Conservation (phyloP, 306 rosid genomes). For the Herpetospermum pedunculosum region DNA sequence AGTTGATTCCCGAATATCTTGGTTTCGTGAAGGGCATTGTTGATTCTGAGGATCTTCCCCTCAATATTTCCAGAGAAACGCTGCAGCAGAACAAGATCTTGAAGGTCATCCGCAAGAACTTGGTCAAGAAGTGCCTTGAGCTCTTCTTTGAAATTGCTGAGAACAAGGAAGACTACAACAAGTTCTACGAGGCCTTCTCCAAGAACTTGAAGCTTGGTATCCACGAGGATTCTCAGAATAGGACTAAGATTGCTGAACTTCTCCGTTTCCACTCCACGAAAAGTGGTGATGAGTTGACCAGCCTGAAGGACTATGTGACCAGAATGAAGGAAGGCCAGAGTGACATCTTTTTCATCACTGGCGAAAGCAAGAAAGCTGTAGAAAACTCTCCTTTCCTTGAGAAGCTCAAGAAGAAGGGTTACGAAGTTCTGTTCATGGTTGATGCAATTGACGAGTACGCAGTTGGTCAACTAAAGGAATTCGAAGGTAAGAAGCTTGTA, state of each 20-base stretch:
- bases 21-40: slow-evolving; percentile 84
- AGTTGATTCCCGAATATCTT: slow-evolving; percentile 84
- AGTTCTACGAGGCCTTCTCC: no score
- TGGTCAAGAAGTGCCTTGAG: slow-evolving; percentile 84
- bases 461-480: slow-evolving; percentile 87
- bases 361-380: slow-evolving; percentile 88
- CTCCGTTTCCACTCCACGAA: slow-evolving; percentile 81
- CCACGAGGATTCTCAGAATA: no score
- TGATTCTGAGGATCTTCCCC: slow-evolving; percentile 92
- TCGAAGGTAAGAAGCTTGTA: slow-evolving; percentile 77
- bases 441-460: slow-evolving; percentile 94
- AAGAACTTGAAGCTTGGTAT: no score
- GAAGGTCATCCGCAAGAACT: slow-evolving; percentile 80
- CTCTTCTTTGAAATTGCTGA: no score
- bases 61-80: slow-evolving; percentile 81
- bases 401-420: slow-evolving; percentile 79
- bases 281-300: slow-evolving; percentile 87
- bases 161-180: no score
- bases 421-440: slow-evolving; percentile 78
- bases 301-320: slow-evolving; percentile 85
- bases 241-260: slow-evolving; percentile 70
- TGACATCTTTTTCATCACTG: slow-evolving; percentile 80
- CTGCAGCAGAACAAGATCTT: slow-evolving; percentile 88
- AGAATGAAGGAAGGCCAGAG: slow-evolving; percentile 96
- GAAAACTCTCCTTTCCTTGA: slow-evolving; percentile 94